Conservation (phyloP, 768 basidiomycete species). For the Podaxis sp. region DNA sequence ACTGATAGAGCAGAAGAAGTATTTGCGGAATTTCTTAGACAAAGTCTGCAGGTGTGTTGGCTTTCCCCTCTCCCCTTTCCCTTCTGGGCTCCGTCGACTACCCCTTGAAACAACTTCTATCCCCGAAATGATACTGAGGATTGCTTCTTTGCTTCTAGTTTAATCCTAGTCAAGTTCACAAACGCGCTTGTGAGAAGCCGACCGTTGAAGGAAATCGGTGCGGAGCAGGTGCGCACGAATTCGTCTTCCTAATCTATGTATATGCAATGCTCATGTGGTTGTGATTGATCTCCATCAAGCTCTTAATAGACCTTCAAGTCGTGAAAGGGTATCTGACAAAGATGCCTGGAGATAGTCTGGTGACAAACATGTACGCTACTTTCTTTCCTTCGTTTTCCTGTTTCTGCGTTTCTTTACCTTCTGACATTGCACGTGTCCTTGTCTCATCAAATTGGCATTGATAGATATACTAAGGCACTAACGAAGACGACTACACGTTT, state of each 20-base stretch:
- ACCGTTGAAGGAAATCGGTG: conserved; percentile 89
- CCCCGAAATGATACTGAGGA: not conserved
- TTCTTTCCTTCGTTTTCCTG: conserved; percentile 2
- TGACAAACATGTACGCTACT: conserved; percentile 49
- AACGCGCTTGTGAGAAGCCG: conserved; percentile 87
- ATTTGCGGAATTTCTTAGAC: conserved; percentile 88
- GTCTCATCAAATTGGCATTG: not conserved
- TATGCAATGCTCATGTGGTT: not conserved
- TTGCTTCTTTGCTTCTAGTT: conserved; percentile 20
- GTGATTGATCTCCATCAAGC: conserved; percentile 16
- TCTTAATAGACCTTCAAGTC: conserved; percentile 88
- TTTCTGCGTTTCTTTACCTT: not conserved
- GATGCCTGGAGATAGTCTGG: conserved; percentile 73
- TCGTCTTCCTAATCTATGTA: not conserved
- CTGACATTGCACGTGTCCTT: conserved; percentile 6
- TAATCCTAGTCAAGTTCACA: conserved; percentile 86
- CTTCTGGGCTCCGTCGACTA: not conserved
- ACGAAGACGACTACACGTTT: conserved; percentile 78
- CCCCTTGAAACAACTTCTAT: conserved; percentile 3
- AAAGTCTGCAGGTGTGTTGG: conserved; percentile 79
- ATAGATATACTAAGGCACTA: conserved; percentile 80
- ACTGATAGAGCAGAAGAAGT: conserved; percentile 92
- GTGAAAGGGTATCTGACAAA: conserved; percentile 81
- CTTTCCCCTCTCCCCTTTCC: not conserved
- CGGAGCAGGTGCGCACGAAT: conserved; percentile 71